phyloP scores from a whole-genome alignment of 805 yeast genomes.

The Lipomyces spencermartinsiae region DNA sequence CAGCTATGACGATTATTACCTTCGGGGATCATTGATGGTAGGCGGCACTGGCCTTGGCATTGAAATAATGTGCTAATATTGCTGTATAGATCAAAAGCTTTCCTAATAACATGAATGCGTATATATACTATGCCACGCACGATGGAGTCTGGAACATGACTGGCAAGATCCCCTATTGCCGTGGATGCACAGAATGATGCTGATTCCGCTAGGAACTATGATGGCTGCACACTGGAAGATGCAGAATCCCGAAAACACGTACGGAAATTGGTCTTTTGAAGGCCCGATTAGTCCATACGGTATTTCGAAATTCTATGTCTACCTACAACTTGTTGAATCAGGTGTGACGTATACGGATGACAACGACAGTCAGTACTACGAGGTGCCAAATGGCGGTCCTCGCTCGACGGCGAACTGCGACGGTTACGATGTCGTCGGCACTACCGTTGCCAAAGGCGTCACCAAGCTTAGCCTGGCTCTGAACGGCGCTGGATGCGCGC shows the following conservation, averaged over 20 bases:
- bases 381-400: not conserved
- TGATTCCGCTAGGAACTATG: not conserved
- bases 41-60: not conserved
- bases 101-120: slow-evolving; percentile 3
- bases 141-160: slow-evolving; percentile 3
- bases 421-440: not conserved
- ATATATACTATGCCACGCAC: not conserved
- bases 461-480: slow-evolving; percentile 1
- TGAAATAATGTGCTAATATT: not conserved
- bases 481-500: not conserved
- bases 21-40: not conserved
- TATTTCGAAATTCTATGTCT: slow-evolving; percentile 1
- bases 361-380: not conserved
- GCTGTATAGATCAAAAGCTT: not conserved
- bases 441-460: not conserved
- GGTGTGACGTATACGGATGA: not conserved
- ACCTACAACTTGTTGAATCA: not conserved
- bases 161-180: not conserved
- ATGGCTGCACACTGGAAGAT: slow-evolving; percentile 3
- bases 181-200: not conserved
- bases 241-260: not conserved
- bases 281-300: slow-evolving; percentile 1
- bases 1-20: not conserved
- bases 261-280: not conserved
- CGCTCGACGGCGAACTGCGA: slow-evolving; percentile 3